Percentiles rank a stretch among this genome's conserved stretches.
phyloP scores from a whole-genome alignment of 2,329 filamentous ascomycete genomes.

The Purpureocillium lavendulum region DNA sequence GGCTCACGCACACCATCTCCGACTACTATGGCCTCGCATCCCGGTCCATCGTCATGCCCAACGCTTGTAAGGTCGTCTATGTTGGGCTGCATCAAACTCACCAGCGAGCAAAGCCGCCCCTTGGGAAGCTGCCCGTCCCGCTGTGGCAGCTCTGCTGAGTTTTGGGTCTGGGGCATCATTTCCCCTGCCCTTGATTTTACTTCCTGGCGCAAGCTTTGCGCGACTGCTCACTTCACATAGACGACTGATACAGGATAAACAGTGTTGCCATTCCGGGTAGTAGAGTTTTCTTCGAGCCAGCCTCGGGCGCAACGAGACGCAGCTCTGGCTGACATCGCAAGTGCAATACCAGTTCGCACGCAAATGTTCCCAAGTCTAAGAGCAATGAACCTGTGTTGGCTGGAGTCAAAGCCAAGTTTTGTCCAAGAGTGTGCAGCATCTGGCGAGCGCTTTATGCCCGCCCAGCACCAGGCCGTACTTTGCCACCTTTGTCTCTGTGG shows the following conservation, averaged over 20 bases:
- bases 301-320: too few species aligned
- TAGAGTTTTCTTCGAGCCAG: too few species aligned
- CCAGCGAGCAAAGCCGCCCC: constrained; percentile 14
- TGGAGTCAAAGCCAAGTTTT: constrained; percentile 1
- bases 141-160: constrained; percentile 53
- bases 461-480: constrained; percentile 19
- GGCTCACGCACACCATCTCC: constrained; percentile 87
- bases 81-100: constrained; percentile 57
- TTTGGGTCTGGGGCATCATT: neutral
- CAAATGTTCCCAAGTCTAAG: too few species aligned
- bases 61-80: constrained; percentile 73
- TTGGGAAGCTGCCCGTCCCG: constrained; percentile 45
- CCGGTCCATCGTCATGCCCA: constrained; percentile 65
- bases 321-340: too few species aligned
- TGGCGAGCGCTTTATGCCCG: constrained; percentile 12
- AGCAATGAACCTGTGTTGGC: too few species aligned
- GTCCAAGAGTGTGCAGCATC: constrained; percentile 2
- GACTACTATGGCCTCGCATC: constrained; percentile 86
- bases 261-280: too few species aligned
- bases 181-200: too few species aligned
- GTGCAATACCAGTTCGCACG: too few species aligned
- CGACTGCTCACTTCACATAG: too few species aligned
- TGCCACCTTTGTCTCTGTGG: constrained; percentile 11
- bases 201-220: too few species aligned
- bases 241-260: too few species aligned